A percentile compares a stretch with the other conserved stretches of the same genome.
phyloP scores from a whole-genome alignment of 768 basidiomycete species.

The Mycena vulgaris region DNA sequence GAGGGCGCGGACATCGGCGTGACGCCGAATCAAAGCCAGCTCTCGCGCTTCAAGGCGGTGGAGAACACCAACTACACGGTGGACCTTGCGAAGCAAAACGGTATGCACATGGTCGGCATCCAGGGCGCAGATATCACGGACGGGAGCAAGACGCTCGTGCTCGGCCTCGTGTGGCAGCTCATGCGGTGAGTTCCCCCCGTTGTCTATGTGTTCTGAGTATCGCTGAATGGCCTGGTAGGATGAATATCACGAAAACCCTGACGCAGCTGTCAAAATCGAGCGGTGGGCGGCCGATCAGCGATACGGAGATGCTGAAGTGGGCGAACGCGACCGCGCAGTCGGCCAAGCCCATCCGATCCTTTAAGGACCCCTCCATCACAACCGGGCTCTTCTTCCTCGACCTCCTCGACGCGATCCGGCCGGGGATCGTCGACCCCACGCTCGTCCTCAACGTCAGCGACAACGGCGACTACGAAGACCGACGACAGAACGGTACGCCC shows the following conservation, averaged over 20 bases:
- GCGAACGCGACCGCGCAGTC: constrained; percentile 91
- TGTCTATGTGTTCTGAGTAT: background rate
- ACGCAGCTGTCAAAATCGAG: constrained; percentile 76
- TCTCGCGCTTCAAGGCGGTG: constrained; percentile 97
- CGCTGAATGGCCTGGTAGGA: constrained; percentile 52
- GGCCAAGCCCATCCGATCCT: constrained; percentile 83
- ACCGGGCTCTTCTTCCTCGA: constrained; percentile 96
- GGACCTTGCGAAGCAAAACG: constrained; percentile 92
- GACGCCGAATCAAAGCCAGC: constrained; percentile 84
- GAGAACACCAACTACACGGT: constrained; percentile 98
- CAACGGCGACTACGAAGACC: constrained; percentile 84
- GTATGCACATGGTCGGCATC: constrained; percentile 96
- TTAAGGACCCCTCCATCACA: constrained; percentile 93
- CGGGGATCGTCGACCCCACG: constrained; percentile 94
- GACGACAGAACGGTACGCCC: constrained; percentile 87
- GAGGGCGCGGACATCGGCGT: constrained; percentile 88
- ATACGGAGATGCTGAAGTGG: constrained; percentile 96
- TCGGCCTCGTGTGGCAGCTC: constrained; percentile 98
- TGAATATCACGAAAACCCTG: constrained; percentile 94
- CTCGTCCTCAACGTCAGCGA: constrained; percentile 78
- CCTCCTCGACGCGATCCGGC: constrained; percentile 90
- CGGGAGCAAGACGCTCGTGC: constrained; percentile 90
- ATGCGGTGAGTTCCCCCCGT: constrained; percentile 76
- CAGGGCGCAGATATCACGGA: constrained; percentile 99
- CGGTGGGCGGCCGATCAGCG: constrained; percentile 88